Evolutionary conservation across 768 basidiomycete species (phyloP).

Genomic region (Lepiota subincarnata): DNA sequence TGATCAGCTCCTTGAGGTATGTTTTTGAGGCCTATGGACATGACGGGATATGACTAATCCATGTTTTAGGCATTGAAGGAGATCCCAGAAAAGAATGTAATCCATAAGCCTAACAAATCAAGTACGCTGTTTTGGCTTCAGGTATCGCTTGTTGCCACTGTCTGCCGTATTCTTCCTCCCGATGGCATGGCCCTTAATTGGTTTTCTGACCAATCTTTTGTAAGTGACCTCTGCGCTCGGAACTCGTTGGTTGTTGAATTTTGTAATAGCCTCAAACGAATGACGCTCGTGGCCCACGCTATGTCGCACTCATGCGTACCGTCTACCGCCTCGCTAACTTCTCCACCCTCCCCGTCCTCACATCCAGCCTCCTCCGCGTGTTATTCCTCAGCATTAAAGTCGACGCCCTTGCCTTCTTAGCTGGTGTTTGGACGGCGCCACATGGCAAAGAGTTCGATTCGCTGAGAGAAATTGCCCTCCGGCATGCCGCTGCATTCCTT

Average conservation of each 20-base stretch:
- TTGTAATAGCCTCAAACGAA: not conserved
- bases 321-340: constrained; percentile 68
- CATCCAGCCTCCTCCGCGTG: constrained; percentile 52
- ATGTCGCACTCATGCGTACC: constrained; percentile 55
- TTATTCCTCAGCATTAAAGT: constrained; percentile 68
- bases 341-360: constrained; percentile 44
- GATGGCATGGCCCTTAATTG: constrained; percentile 42
- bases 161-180: constrained; percentile 49
- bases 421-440: constrained; percentile 55
- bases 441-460: constrained; percentile 21
- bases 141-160: constrained; percentile 46
- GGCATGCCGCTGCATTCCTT: constrained; percentile 78
- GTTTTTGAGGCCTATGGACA: constrained; percentile 6
- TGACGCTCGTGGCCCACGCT: constrained; percentile 32
- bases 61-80: constrained; percentile 39
- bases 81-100: constrained; percentile 41
- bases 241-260: not conserved
- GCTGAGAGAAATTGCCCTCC: constrained; percentile 54
- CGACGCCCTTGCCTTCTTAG: constrained; percentile 76
- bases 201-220: constrained; percentile 36
- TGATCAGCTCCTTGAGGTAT: constrained; percentile 30
- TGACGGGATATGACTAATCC: not conserved
- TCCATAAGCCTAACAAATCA: constrained; percentile 57
- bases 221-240: constrained; percentile 21
- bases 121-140: constrained; percentile 56